Percentiles rank a stretch among this genome's conserved stretches.
Evolutionary conservation across 2,329 filamentous ascomycete species (phyloP).

Genomic region (Dryadomyces quercivorus): DNA sequence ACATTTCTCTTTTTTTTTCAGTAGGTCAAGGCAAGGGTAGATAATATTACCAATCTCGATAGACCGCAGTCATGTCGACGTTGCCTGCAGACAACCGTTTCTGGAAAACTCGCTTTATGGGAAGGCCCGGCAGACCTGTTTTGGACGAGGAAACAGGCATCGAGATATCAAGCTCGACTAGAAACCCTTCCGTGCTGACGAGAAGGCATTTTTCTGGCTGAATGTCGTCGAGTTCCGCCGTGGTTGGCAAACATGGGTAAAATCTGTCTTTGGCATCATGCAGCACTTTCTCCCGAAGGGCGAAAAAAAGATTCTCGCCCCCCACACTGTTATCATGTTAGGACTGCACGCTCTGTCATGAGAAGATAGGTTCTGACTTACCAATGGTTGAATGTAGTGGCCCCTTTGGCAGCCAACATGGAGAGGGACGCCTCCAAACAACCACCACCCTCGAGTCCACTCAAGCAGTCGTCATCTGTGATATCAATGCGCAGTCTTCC

Average conservation of each 20-base stretch:
- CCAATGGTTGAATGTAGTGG: not conserved
- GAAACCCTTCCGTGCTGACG: constrained; percentile 8
- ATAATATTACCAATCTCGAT: constrained; percentile 20
- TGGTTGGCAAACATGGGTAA: constrained; percentile 5
- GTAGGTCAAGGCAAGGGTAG: no score
- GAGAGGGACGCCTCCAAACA: not conserved
- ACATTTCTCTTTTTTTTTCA: no score
- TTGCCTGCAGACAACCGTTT: constrained; percentile 1
- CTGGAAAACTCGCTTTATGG: constrained; percentile 7
- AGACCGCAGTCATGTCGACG: constrained; percentile 17
- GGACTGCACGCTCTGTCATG: no score
- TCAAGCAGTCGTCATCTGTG: not conserved
- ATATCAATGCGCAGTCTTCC: not conserved
- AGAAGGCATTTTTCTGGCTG: constrained; percentile 8
- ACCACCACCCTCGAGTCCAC: no score
- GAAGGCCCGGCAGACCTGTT: constrained; percentile 1
- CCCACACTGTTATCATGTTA: not conserved
- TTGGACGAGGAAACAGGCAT: constrained; percentile 3
- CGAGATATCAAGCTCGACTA: constrained; percentile 10
- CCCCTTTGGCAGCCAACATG: not conserved
- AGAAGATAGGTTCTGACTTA: not conserved
- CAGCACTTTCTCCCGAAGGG: constrained; percentile 1
- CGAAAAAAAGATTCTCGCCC: constrained; percentile 1
- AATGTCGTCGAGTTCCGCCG: constrained; percentile 5
- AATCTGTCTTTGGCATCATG: constrained; percentile 1